These are phyloP conservation scores for Strombidium stylifer DNA, from an alignment of 73 alveolate species.

Conservation along the genomic window DNA sequence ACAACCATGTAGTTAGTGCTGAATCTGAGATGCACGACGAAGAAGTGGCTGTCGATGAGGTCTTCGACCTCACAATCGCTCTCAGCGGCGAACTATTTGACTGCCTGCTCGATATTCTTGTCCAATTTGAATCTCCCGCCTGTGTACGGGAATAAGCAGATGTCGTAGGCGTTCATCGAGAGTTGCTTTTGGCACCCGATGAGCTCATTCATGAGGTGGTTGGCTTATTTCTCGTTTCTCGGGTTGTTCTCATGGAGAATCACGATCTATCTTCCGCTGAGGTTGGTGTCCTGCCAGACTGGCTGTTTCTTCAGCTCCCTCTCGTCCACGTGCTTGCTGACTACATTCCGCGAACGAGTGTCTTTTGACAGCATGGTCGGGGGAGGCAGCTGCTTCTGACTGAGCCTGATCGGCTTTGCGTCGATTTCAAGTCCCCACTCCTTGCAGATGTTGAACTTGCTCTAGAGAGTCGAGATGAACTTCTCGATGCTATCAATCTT, in stretches of 20 bases:
- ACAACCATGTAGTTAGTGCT: conserved; percentile 6
- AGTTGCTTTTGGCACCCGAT: not conserved
- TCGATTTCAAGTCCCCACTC: conserved; percentile 38
- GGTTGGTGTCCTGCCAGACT: not conserved
- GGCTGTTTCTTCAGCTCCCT: conserved; percentile 10
- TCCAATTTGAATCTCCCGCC: not conserved
- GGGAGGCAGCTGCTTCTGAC: not conserved
- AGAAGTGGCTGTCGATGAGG: too few species aligned
- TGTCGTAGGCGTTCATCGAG: not conserved
- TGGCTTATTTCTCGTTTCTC: conserved; percentile 4
- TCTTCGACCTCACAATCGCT: too few species aligned
- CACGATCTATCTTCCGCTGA: conserved; percentile 20
- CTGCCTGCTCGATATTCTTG: not conserved
- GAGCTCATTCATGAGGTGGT: not conserved
- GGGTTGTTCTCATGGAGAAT: not conserved
- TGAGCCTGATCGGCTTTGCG: conserved; percentile 13
- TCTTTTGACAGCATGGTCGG: conserved; percentile 9
- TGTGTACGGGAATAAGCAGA: not conserved
- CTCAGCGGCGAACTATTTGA: too few species aligned
- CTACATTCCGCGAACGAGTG: conserved; percentile 1
- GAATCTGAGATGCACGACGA: not conserved
- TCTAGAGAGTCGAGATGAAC: conserved; percentile 9
- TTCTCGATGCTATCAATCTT: conserved; percentile 29
- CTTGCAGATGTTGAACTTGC: not conserved
- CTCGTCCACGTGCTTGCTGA: not conserved